phyloP scores from a whole-genome alignment of 805 yeast species.

The Starmerella bombicola region DNA sequence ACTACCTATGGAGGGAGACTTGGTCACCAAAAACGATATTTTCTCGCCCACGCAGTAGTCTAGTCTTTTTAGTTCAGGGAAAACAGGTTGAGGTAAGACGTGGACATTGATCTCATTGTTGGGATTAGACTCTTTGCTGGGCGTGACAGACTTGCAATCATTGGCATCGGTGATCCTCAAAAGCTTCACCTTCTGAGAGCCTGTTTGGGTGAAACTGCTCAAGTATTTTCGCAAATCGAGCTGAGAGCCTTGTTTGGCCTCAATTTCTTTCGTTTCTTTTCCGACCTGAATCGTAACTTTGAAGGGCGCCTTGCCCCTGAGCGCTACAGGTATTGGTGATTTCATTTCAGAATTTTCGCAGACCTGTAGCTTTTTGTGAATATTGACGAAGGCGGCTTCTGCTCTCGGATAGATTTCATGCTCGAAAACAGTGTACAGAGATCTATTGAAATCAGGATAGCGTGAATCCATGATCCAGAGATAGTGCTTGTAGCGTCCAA shows the following conservation, averaged over 20 bases:
- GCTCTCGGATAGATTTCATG: conserved; percentile 15
- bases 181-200: conserved; percentile 3
- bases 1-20: conserved; percentile 50
- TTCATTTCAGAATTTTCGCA: conserved; percentile 6
- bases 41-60: conserved; percentile 78
- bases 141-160: conserved; percentile 7
- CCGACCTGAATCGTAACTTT: conserved; percentile 7
- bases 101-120: conserved; percentile 1
- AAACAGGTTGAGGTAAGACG: conserved; percentile 9
- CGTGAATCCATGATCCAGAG: conserved; percentile 21
- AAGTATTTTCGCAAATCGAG: conserved; percentile 7
- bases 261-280: conserved; percentile 1
- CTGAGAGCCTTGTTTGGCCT: background rate
- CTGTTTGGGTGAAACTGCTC: background rate
- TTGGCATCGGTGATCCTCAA: conserved; percentile 9
- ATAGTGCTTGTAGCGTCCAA: conserved; percentile 17
- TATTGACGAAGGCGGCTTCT: conserved; percentile 5
- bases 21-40: conserved; percentile 60
- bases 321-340: conserved; percentile 4
- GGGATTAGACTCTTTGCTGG: background rate
- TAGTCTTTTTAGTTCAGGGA: conserved; percentile 3
- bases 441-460: conserved; percentile 16
- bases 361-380: background rate
- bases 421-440: conserved; percentile 4
- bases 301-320: conserved; percentile 18